These are phyloP conservation scores for Exutisphaerella laricina DNA, from an alignment of 2,329 filamentous ascomycete species.

Conservation along the genomic window DNA sequence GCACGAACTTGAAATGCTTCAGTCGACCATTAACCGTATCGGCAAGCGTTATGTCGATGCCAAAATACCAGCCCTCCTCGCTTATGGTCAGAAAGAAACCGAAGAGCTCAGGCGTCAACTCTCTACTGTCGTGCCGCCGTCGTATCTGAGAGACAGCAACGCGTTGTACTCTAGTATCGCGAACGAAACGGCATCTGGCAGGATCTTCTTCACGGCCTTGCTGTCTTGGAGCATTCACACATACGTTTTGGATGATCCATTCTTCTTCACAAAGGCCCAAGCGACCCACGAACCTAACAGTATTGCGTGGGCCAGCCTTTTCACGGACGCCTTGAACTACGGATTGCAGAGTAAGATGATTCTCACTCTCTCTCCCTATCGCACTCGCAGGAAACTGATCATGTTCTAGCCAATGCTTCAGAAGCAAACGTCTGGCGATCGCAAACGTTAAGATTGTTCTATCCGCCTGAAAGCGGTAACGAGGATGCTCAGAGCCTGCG, in stretches of 20 bases:
- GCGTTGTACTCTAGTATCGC: neutral
- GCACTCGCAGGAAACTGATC: conserved; percentile 1
- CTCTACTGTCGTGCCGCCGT: neutral
- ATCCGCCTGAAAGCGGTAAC: neutral
- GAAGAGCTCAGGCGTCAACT: neutral
- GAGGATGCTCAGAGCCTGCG: neutral
- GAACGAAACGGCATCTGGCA: neutral
- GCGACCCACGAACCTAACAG: neutral
- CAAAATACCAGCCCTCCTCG: neutral
- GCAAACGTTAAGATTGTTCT: conserved; percentile 5
- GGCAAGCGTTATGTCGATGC: conserved; percentile 7
- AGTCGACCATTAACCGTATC: conserved; percentile 3
- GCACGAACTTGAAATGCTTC: conserved; percentile 6
- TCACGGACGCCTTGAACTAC: neutral
- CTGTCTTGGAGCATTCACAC: conserved; percentile 7
- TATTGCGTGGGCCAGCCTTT: neutral
- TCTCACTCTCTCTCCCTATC: too few relatives aligned
- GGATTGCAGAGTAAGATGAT: neutral
- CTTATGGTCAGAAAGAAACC: neutral
- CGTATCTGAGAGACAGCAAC: neutral
- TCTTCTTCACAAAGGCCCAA: conserved; percentile 5
- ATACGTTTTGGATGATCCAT: conserved; percentile 4
- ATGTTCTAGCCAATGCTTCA: conserved; percentile 1
- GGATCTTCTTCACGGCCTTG: conserved; percentile 6
- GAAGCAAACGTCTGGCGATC: conserved; percentile 10